Conservation (phyloP, 1,284 basidiomycete genomes). For the Moesziomyces globuligerus region DNA sequence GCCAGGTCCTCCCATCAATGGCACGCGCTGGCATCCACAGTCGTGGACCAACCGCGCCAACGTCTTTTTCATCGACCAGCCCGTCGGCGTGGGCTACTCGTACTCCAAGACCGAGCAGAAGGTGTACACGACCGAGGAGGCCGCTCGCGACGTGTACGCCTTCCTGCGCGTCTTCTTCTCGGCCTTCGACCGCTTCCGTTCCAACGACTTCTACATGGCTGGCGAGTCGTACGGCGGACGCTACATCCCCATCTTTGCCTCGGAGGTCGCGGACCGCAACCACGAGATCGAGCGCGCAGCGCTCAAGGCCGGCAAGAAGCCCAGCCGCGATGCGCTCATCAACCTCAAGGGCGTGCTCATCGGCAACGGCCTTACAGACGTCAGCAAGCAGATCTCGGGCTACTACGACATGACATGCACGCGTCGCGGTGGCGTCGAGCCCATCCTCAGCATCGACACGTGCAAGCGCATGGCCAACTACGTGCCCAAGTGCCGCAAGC, state of each 20-base stretch:
- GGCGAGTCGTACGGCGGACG: conserved; percentile 72
- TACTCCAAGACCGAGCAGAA: conserved; percentile 76
- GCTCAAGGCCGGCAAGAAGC: conserved; percentile 71
- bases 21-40: conserved; percentile 75
- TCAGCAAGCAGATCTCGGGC: conserved; percentile 40
- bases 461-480: conserved; percentile 49
- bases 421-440: conserved; percentile 36
- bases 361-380: conserved; percentile 73
- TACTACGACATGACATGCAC: conserved; percentile 63
- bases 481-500: conserved; percentile 28
- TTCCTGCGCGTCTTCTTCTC: conserved; percentile 68
- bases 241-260: conserved; percentile 84
- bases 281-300: conserved; percentile 68
- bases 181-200: conserved; percentile 62
- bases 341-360: conserved; percentile 84
- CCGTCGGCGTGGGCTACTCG: conserved; percentile 77
- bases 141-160: conserved; percentile 65
- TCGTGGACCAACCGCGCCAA: conserved; percentile 76
- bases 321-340: conserved; percentile 70
- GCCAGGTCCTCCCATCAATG: conserved; percentile 68
- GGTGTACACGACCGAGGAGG: conserved; percentile 64
- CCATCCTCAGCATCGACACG: conserved; percentile 45
- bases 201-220: conserved; percentile 58
- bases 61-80: conserved; percentile 78
- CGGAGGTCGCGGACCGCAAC: conserved; percentile 83